Base-by-base conservation (phyloP, 1,139 yeast genomes). In the Maudiozyma humilis region DNA sequence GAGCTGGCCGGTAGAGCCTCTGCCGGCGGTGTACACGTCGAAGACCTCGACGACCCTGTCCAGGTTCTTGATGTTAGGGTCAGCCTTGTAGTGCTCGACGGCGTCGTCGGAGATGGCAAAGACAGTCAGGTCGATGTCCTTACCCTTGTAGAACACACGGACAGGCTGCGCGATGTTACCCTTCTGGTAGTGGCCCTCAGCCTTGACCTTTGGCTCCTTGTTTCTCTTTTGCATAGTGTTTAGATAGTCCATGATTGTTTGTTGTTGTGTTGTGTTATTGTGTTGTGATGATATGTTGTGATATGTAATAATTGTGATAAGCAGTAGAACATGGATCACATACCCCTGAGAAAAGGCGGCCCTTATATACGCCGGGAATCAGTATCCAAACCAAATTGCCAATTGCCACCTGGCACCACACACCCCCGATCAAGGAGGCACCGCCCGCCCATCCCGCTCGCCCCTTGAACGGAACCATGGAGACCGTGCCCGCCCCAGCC, bases 1-100 rank as follows among this genome's bases (percentile, higher is more conserved):
- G 31, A 82, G 63, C 7, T 74, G 72, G 45, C 94, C 94, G 54
- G 78, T 85, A 3, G 76, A 67, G 30, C 95, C 95, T 36, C 65
- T 65, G 40, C 84, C 83, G 39, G 70, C 70, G 29, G 75, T 70
- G 60, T 73, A 85, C 14, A 85, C 73, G 57, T 81, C 76, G 68
- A 76, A 83, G 15, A 75, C 70, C 0, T 81, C 79, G 2, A 84
- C 79, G 20, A 82, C 73, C 35, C 79, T 80, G 13, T 80, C 70
- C 50, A 85, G 66, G 30, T 53, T 50, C 31, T 52, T 47, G 10
- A 51, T 42, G 3, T 51, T 30, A 33, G 93, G 44, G 83, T 38
- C 23, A 3, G 14, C 32, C 13, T 6, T 30, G 36, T 40, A 41
- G 37, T 78, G 39, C 71, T 68, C 47, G 65, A 72, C 71, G 6